These are phyloP conservation scores for Blastobotrys capitulatus DNA, from an alignment of 1,139 yeast genomes.

Conservation along the genomic window DNA sequence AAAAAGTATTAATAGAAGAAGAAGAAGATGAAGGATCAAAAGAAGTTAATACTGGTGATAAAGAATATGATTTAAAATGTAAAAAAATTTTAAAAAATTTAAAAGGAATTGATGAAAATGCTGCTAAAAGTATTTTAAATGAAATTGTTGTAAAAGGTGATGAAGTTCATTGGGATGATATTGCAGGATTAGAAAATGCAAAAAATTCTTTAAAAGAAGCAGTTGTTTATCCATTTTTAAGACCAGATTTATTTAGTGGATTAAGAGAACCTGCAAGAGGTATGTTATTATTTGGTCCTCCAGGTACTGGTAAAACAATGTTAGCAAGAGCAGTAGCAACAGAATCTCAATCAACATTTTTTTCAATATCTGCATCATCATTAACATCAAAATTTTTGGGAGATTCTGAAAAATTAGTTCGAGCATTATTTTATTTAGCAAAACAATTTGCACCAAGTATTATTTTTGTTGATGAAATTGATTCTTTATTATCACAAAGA, in stretches of 20 bases:
- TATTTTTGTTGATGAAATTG: conserved; percentile 94
- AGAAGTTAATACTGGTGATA: conserved; percentile 2
- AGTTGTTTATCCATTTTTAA: conserved; percentile 89
- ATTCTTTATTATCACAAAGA: conserved; percentile 79
- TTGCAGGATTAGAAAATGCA: conserved; percentile 89
- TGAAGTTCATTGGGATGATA: conserved; percentile 95
- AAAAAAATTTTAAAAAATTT: conserved; percentile 31
- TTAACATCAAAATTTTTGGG: conserved; percentile 98
- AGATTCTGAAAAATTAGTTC: conserved; percentile 94
- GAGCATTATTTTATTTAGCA: conserved; percentile 97
- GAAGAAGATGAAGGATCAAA: background rate
- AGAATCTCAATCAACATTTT: conserved; percentile 94
- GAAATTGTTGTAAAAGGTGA: conserved; percentile 94
- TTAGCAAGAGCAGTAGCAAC: conserved; percentile 98
- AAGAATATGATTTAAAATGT: conserved; percentile 27
- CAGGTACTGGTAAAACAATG: conserved; percentile 98
- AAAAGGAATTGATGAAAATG: conserved; percentile 50
- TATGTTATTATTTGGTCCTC: conserved; percentile 97
- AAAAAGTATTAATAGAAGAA: background rate
- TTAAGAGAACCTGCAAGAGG: conserved; percentile 97
- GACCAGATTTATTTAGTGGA: conserved; percentile 91
- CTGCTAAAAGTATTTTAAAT: conserved; percentile 80
- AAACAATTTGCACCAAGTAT: conserved; percentile 99
- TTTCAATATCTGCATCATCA: conserved; percentile 96
- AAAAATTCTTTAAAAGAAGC: conserved; percentile 90